Evolutionary conservation across 202 grass and related monocot genomes (phyloP).

Genomic region (Zoysia matrella): DNA sequence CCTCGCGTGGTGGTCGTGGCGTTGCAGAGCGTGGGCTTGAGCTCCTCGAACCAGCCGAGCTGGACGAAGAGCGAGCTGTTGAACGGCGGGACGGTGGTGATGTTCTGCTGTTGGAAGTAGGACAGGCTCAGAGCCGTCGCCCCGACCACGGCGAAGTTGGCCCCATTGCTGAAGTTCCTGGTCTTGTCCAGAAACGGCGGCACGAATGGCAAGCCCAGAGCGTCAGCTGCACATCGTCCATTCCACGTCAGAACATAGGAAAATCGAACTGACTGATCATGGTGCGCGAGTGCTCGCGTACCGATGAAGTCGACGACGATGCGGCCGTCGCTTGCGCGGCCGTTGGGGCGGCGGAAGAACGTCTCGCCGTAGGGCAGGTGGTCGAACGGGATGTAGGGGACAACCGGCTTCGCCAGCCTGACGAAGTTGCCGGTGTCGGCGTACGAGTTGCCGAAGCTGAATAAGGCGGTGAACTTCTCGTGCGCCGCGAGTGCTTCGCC

Average conservation of each 20-base stretch:
- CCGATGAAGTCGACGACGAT: slow-evolving; percentile 49
- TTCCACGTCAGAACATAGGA: no score
- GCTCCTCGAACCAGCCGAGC: slow-evolving; percentile 52
- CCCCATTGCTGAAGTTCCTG: slow-evolving; percentile 45
- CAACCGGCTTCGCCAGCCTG: neutral
- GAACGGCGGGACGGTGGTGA: neutral
- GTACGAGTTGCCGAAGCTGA: slow-evolving; percentile 57
- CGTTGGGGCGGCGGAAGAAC: slow-evolving; percentile 46
- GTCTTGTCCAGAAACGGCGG: slow-evolving; percentile 44
- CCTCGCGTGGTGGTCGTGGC: neutral
- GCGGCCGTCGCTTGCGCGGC: slow-evolving; percentile 46
- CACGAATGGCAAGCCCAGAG: slow-evolving; percentile 43
- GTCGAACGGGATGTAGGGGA: slow-evolving; percentile 2
- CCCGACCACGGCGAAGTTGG: slow-evolving; percentile 50
- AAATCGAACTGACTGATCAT: no score
- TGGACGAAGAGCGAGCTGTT: slow-evolving; percentile 47
- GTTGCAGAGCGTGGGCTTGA: slow-evolving; percentile 54
- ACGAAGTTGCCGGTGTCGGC: slow-evolving; percentile 48
- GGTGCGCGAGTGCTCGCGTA: neutral
- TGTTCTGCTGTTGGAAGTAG: slow-evolving; percentile 38
- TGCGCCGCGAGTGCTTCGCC: neutral
- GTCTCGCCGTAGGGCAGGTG: slow-evolving; percentile 36
- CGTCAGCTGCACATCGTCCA: slow-evolving; percentile 24
- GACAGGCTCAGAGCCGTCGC: slow-evolving; percentile 45
- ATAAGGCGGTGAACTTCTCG: slow-evolving; percentile 27